Evolutionary conservation across 352 stramenopile species (phyloP), one percentile per base, ranked within the genome.

Genomic region (Peronospora belbahrii): DNA sequence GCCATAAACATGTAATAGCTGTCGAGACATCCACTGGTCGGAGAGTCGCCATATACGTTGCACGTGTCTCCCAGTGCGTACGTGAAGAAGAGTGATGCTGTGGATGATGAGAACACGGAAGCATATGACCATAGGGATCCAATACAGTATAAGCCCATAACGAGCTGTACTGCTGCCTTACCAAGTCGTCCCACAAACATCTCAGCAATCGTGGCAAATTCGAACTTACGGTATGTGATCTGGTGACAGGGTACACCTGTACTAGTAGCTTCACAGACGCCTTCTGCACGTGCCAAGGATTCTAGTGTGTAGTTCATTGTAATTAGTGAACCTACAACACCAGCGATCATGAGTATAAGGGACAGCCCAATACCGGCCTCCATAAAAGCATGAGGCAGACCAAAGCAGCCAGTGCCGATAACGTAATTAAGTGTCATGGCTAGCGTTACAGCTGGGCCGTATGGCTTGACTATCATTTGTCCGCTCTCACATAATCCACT

Each of bases 281-380:
- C 81, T 48, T 92, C 78, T 4, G 81, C 78, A 8, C 81, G 67
- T 6, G 81, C 77, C 6, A 92, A 59, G 6, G 78, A 85, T 49
- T 92, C 81, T 39, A 92, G 65, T 53, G 81, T 92, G 67, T 92
- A 92, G 62, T 92, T 92, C 81, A 92, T 92, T 17, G 81, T 88
- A 34, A 92, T 38, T 11, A 88, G 47, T 20, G 77, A 78, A 19
- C 75, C 75, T 2, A 76, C 13, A 20, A 85, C 72, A 39, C 81
- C 78, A 11, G 78, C 38, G 30, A 85, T 40, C 54, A 92, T 74
- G 47, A 92, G 64, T 11, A 47, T 46, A 6, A 74, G 57, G 14
- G 67, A 74, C 40, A 92, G 72, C 11, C 62, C 67, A 31, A 92
- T 71, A 34, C 81, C 81, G 7, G 67, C 78, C 39, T 78, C 49